Percentiles rank a stretch among this genome's conserved stretches.
Conservation (phyloP, 2,329 filamentous ascomycete species). For the Xylaria sp. region DNA sequence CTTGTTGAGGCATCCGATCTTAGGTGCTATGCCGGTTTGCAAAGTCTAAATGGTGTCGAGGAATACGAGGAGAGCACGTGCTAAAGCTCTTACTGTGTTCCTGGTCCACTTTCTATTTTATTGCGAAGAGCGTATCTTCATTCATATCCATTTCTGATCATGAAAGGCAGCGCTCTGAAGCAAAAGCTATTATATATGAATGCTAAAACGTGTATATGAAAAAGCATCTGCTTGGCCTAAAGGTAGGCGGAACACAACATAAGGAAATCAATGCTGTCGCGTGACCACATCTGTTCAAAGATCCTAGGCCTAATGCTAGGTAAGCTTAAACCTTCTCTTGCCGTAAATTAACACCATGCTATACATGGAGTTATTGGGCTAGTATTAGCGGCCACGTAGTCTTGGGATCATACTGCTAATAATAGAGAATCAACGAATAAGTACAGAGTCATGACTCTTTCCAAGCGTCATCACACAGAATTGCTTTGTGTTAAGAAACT, state of each 20-base stretch:
- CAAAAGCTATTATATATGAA: too few species aligned
- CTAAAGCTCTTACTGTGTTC: not conserved
- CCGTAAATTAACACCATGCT: not conserved
- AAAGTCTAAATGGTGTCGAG: not conserved
- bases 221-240: too few species aligned
- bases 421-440: not conserved
- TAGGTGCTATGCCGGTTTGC: not conserved
- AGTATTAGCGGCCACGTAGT: not conserved
- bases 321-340: conserved; percentile 15
- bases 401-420: not conserved
- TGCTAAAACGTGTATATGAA: too few species aligned
- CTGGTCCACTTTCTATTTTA: too few species aligned
- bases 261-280: too few species aligned
- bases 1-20: not conserved
- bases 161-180: too few species aligned
- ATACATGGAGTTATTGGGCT: not conserved
- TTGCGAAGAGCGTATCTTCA: too few species aligned
- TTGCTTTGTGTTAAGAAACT: not conserved
- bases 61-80: not conserved
- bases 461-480: not conserved
- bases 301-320: not conserved
- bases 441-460: not conserved
- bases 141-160: too few species aligned
- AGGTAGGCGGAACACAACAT: too few species aligned
- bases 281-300: too few species aligned